These are phyloP conservation scores for Lentinula guzmanii DNA, from an alignment of 768 basidiomycete species.

Conservation along the genomic window DNA sequence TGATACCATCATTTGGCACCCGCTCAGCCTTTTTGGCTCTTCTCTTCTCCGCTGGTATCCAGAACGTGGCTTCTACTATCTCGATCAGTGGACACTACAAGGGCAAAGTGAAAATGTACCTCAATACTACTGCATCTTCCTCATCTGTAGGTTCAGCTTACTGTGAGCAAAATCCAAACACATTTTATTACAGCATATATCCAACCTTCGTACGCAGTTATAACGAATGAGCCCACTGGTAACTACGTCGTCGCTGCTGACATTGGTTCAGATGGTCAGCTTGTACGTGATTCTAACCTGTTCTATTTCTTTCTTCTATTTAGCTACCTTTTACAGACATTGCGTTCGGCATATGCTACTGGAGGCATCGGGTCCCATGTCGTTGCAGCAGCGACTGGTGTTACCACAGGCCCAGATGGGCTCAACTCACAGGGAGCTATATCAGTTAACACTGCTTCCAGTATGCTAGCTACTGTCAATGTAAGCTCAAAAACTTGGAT, in stretches of 20 bases:
- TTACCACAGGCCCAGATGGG: conserved; percentile 9
- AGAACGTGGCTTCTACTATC: neutral
- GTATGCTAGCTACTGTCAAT: conserved; percentile 16
- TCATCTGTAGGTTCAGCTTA: neutral
- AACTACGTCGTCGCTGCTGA: conserved; percentile 25
- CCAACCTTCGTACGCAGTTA: conserved; percentile 15
- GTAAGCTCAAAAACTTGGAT: neutral
- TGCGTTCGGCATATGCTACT: neutral
- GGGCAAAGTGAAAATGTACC: neutral
- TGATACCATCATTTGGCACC: neutral
- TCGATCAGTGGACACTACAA: neutral
- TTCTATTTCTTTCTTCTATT: neutral
- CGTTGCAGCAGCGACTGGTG: neutral
- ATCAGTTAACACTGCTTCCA: conserved; percentile 9
- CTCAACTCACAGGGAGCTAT: conserved; percentile 20
- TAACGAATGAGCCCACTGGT: conserved; percentile 29
- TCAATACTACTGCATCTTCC: neutral
- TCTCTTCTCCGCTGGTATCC: neutral
- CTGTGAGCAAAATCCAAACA: neutral
- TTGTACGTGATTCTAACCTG: conserved; percentile 12
- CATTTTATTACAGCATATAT: neutral
- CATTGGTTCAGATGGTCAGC: conserved; percentile 22
- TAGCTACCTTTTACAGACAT: neutral
- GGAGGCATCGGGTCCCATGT: neutral
- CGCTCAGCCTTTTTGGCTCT: neutral